A percentile compares a stretch with the other conserved stretches of the same genome.
phyloP scores from a whole-genome alignment of 106 monocot genomes.

The Allium cepa region DNA sequence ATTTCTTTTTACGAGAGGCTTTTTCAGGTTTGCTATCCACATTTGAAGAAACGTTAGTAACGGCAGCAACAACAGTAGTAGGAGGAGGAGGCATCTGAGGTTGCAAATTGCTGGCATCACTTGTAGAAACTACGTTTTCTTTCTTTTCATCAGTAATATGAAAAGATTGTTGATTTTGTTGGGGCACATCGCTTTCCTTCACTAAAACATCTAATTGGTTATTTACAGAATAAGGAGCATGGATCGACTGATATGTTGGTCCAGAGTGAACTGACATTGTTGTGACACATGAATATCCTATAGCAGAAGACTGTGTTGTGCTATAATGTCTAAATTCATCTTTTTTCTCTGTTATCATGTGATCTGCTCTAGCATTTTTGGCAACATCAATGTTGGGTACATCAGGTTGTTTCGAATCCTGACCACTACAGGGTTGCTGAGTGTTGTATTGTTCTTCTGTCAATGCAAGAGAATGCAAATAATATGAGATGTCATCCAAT shows the following conservation, averaged over 20 bases:
- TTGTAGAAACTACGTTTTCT: conserved; percentile 18
- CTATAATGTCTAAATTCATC: conserved; percentile 15
- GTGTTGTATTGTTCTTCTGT: conserved; percentile 37
- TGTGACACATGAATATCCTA: conserved; percentile 15
- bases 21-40: conserved; percentile 44
- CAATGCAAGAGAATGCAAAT: conserved; percentile 70
- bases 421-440: conserved; percentile 4
- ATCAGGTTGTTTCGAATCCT: conserved; percentile 18
- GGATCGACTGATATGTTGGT: conserved; percentile 34
- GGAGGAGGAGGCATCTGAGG: conserved; percentile 15
- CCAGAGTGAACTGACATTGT: conserved; percentile 41
- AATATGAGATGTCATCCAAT: conserved; percentile 39
- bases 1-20: conserved; percentile 60
- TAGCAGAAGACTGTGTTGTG: conserved; percentile 34
- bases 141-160: conserved; percentile 15
- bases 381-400: conserved; percentile 10
- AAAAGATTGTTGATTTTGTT: conserved; percentile 5
- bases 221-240: conserved; percentile 25
- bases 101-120: conserved; percentile 17
- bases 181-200: conserved; percentile 6
- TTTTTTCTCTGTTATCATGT: conserved; percentile 11
- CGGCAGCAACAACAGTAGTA: no score
- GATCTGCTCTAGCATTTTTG: background rate
- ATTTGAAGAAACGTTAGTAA: conserved; percentile 14
- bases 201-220: conserved; percentile 4